A percentile compares a stretch with the other conserved stretches of the same genome.
These are phyloP conservation scores for Moricandia moricandioides DNA, from an alignment of 345 rosid species.

Conservation along the genomic window DNA sequence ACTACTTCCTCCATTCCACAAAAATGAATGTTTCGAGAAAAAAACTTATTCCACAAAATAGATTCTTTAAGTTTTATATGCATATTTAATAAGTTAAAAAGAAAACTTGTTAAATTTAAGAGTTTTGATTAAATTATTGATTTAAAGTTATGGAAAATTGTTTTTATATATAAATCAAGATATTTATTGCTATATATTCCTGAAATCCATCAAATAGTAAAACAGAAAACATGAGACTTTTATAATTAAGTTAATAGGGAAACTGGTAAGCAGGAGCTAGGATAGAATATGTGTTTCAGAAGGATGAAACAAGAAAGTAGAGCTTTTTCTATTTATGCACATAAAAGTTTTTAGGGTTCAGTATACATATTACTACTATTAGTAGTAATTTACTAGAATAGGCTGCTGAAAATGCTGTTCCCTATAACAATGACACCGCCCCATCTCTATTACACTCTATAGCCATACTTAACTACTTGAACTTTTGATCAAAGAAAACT, in stretches of 20 bases:
- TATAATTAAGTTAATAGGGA: neutral
- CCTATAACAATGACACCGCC: slow-evolving; percentile 36
- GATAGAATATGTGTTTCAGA: neutral
- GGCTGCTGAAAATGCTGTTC: slow-evolving; percentile 30
- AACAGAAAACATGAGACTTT: neutral
- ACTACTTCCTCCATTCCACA: too few species aligned
- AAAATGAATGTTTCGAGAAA: too few species aligned
- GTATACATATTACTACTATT: neutral
- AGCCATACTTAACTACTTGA: neutral
- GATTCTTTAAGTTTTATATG: too few species aligned
- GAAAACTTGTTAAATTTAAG: too few species aligned
- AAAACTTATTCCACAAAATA: too few species aligned
- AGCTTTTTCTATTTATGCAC: slow-evolving; percentile 27
- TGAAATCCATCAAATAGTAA: slow-evolving; percentile 7
- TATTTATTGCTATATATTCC: too few species aligned
- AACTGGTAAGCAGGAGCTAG: slow-evolving; percentile 14
- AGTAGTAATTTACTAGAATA: slow-evolving; percentile 9
- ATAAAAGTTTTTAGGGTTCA: slow-evolving; percentile 8
- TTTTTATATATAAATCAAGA: too few species aligned
- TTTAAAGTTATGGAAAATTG: too few species aligned
- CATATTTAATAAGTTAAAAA: too few species aligned
- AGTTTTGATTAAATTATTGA: too few species aligned
- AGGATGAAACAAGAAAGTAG: slow-evolving; percentile 21
- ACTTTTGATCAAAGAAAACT: too few species aligned
- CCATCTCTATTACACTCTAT: slow-evolving; percentile 20